Evolutionary conservation across 1,284 basidiomycete genomes (phyloP).

Genomic region (Stereum hirsutum): DNA sequence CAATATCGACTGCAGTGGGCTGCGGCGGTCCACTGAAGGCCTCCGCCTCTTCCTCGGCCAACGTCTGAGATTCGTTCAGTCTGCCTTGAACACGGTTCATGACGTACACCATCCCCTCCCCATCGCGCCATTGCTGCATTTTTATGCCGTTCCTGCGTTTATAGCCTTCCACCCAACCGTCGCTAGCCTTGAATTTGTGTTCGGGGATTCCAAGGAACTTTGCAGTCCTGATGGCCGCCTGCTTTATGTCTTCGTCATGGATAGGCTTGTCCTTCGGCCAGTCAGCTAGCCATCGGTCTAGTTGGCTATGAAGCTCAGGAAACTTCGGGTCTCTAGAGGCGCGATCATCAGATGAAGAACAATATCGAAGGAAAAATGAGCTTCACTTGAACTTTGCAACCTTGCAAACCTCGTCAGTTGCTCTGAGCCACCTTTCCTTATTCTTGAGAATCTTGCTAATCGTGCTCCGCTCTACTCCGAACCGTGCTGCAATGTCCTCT

Average conservation of each 20-base stretch:
- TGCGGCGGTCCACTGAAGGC: too few species aligned
- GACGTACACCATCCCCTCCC: neutral
- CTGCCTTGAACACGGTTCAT: too few species aligned
- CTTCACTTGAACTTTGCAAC: slow-evolving; percentile 61
- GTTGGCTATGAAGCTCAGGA: slow-evolving; percentile 62
- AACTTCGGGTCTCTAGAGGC: slow-evolving; percentile 68
- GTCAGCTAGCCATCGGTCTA: slow-evolving; percentile 52
- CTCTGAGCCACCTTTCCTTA: slow-evolving; percentile 73
- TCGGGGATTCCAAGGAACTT: slow-evolving; percentile 43
- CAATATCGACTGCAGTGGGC: too few species aligned
- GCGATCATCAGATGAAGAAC: slow-evolving; percentile 3
- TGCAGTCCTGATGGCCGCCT: slow-evolving; percentile 65
- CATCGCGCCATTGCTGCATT: slow-evolving; percentile 46
- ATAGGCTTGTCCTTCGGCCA: slow-evolving; percentile 37
- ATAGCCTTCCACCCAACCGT: slow-evolving; percentile 90
- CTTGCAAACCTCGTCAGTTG: slow-evolving; percentile 44
- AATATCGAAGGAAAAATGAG: slow-evolving; percentile 8
- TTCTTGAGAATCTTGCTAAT: slow-evolving; percentile 88
- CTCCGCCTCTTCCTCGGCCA: too few species aligned
- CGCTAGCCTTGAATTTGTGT: slow-evolving; percentile 82
- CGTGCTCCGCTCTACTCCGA: slow-evolving; percentile 84
- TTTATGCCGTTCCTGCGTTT: slow-evolving; percentile 72
- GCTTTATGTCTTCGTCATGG: slow-evolving; percentile 63
- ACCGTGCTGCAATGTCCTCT: slow-evolving; percentile 72
- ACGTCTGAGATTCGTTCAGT: too few species aligned